These are phyloP conservation scores for Aspergillus diversus DNA, from an alignment of 495 filamentous ascomycete genomes.

Conservation along the genomic window DNA sequence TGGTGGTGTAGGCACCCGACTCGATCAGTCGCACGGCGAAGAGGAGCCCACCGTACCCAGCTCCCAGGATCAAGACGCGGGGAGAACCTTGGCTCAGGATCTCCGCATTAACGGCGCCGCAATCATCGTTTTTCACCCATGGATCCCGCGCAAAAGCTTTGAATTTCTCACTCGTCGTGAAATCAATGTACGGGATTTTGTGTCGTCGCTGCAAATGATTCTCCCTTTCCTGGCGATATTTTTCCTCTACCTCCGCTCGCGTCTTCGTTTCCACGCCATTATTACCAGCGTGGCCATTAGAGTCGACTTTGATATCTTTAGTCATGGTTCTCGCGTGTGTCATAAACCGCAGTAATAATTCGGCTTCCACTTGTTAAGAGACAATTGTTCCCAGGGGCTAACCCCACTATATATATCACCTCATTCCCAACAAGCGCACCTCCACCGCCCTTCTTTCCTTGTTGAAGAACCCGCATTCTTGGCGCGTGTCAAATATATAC, in stretches of 20 bases:
- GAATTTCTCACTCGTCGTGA: background rate
- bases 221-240: slow-evolving; percentile 2
- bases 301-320: background rate
- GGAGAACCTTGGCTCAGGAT: slow-evolving; percentile 1
- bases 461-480: background rate
- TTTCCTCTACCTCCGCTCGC: background rate
- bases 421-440: background rate
- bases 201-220: background rate
- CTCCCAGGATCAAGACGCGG: slow-evolving; percentile 15
- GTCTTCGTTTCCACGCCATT: background rate
- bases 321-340: background rate
- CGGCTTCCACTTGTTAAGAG: background rate
- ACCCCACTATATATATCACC: background rate
- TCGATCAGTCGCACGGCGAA: slow-evolving; percentile 20
- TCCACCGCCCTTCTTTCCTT: background rate
- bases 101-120: background rate
- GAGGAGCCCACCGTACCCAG: slow-evolving; percentile 21
- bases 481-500: slow-evolving; percentile 2
- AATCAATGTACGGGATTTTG: background rate
- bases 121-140: background rate
- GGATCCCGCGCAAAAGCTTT: background rate
- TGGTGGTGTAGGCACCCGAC: slow-evolving; percentile 7
- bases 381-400: background rate
- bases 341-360: background rate
- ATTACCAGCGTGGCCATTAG: background rate